Evolutionary conservation across 2,329 filamentous ascomycete genomes (phyloP), one percentile per base, ranked within the genome.

Genomic region (Colletotrichum sp.): DNA sequence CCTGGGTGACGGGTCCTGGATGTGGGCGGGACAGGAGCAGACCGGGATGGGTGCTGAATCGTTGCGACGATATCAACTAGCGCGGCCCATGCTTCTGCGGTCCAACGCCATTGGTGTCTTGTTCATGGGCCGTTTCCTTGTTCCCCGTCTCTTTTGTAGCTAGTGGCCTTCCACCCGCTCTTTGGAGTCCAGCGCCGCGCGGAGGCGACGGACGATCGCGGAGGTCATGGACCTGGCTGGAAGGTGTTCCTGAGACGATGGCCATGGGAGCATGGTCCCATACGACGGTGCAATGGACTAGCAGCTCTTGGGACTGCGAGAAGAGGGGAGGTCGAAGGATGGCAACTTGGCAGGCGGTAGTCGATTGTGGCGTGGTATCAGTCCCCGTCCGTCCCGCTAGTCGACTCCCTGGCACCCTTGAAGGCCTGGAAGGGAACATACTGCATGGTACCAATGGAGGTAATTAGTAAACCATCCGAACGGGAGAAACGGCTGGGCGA

Each of bases 21-120:
- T 27, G 22, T 18, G 32, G 30, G 32, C 34, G 61, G 61, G 61
- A 64, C 61, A 27, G 36, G 34, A 61, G 58, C 60, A 43, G 22
- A 61, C 64, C 60, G 48, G 74, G 65, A 73, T 69, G 56, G 70
- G 55, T 22, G 39, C 70, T 74, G 65, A 52, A 65, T 76, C 34
- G 65, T 60, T 74, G 56, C 70, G 65, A 65, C 64, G 70, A 74
- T 25, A 65, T 48, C 58, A 22, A 55, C 70, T 76, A 76, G 74
- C 74, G 74, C 30, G 64, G 70, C 15, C 55, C 64, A 65, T 60
- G 65, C 43, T 65, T 69, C 43, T 39, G 28, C 30, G 7, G 36
- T 75, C 48, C 70, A 48, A 73, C 58, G 64, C 70, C 28, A 76
- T 61, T 65, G 52, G 55, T 30, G 34, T 68, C 13, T 48, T 25